These are phyloP conservation scores for Ogataea angusta DNA, from an alignment of 805 yeast species.

Conservation along the genomic window DNA sequence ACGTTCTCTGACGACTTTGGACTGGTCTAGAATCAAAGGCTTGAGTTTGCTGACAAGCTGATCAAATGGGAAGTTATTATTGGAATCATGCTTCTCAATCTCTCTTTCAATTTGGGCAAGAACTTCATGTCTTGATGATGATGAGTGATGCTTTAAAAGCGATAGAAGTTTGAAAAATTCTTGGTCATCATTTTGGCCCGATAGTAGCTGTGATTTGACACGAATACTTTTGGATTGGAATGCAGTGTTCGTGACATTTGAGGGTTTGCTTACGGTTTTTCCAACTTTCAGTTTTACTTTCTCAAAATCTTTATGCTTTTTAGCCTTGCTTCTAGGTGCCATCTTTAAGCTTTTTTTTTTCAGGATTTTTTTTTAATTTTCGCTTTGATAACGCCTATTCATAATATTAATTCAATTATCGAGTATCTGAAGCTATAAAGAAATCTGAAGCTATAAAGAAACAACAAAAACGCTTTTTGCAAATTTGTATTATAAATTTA, in stretches of 20 bases:
- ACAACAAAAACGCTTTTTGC: too few relatives aligned
- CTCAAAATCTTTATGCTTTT: constrained; percentile 70
- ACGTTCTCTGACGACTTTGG: constrained; percentile 60
- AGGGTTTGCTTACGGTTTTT: constrained; percentile 66
- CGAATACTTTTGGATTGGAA: constrained; percentile 64
- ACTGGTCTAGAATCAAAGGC: constrained; percentile 66
- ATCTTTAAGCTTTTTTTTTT: constrained; percentile 19
- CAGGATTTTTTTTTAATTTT: background rate
- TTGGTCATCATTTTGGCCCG: constrained; percentile 32
- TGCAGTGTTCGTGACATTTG: constrained; percentile 81
- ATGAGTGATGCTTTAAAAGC: constrained; percentile 70
- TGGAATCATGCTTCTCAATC: constrained; percentile 10
- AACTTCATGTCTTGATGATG: constrained; percentile 69
- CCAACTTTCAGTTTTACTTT: constrained; percentile 87
- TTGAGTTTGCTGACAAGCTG: constrained; percentile 54
- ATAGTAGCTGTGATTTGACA: constrained; percentile 36
- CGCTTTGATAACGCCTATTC: background rate
- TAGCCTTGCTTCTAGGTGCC: constrained; percentile 53
- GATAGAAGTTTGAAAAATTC: constrained; percentile 62
- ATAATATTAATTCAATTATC: background rate
- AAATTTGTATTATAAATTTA: too few relatives aligned
- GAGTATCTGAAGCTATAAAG: background rate
- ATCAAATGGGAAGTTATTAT: constrained; percentile 43
- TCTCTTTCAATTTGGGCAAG: constrained; percentile 39
- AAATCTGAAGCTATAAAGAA: too few relatives aligned